Percentiles rank a stretch among this genome's conserved stretches.
phyloP scores from a whole-genome alignment of 257 asterid genomes.

The Misopates orontium region DNA sequence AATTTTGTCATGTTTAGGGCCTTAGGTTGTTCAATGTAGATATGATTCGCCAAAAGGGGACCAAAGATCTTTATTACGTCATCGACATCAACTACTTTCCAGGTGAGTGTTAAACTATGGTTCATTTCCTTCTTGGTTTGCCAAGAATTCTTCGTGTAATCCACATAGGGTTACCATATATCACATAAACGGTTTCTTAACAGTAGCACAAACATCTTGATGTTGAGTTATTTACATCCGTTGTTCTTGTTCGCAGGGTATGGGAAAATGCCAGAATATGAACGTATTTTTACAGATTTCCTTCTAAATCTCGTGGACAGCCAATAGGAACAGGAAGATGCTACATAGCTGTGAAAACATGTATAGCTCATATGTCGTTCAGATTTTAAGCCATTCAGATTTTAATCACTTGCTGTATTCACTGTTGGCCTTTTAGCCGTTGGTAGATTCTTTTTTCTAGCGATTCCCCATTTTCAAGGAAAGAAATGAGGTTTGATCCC shows the following conservation, averaged over 20 bases:
- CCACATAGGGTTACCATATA: too few relatives aligned
- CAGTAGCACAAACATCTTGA: not conserved
- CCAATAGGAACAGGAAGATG: conserved; percentile 35
- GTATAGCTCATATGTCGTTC: conserved; percentile 29
- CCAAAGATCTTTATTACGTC: conserved; percentile 64
- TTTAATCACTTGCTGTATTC: not conserved
- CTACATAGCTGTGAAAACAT: conserved; percentile 21
- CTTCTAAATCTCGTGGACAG: conserved; percentile 58
- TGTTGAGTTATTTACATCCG: not conserved
- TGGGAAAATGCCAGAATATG: conserved; percentile 91
- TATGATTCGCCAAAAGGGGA: conserved; percentile 75
- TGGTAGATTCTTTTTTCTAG: not conserved
- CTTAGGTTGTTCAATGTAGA: conserved; percentile 81
- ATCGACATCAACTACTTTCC: conserved; percentile 94
- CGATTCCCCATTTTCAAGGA: not conserved
- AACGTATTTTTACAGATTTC: conserved; percentile 82
- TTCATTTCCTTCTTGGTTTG: not conserved
- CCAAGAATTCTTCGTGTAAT: not conserved
- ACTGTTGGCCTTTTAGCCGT: not conserved
- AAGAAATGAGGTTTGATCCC: not conserved
- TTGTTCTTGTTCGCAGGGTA: conserved; percentile 51
- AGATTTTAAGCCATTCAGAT: not conserved
- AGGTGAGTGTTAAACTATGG: conserved; percentile 43
- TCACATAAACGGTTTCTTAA: too few relatives aligned
- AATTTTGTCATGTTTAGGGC: conserved; percentile 44